Percentiles rank a stretch among this genome's conserved stretches.
These are phyloP conservation scores for Kwoniella sp. DNA, from an alignment of 768 basidiomycete genomes.

Conservation along the genomic window DNA sequence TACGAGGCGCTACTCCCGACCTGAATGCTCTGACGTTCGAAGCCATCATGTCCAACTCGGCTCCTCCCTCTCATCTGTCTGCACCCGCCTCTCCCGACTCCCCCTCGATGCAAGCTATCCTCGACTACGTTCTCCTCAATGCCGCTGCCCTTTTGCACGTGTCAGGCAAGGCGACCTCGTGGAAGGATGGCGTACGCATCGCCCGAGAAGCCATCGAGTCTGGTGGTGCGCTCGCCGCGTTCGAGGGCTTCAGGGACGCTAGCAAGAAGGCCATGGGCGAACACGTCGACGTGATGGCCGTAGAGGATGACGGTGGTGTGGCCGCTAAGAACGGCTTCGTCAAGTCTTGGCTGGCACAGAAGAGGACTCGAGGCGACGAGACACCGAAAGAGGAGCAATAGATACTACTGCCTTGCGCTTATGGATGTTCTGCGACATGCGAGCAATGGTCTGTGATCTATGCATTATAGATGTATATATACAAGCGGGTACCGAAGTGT, in stretches of 20 bases:
- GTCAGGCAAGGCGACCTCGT: slow-evolving; percentile 72
- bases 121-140: slow-evolving; percentile 88
- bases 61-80: slow-evolving; percentile 39
- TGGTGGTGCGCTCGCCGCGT: slow-evolving; percentile 58
- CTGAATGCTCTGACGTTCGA: slow-evolving; percentile 80
- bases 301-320: slow-evolving; percentile 56
- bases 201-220: slow-evolving; percentile 62
- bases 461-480: not conserved
- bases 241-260: slow-evolving; percentile 57
- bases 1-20: slow-evolving; percentile 71
- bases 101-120: slow-evolving; percentile 64
- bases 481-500: not conserved
- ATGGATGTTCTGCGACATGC: not conserved
- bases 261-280: slow-evolving; percentile 53
- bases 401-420: no score
- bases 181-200: slow-evolving; percentile 69
- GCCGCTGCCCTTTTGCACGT: slow-evolving; percentile 85
- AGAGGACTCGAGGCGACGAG: not conserved
- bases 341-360: slow-evolving; percentile 46
- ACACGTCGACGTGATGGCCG: slow-evolving; percentile 33
- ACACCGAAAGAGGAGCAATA: not conserved
- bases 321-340: slow-evolving; percentile 56
- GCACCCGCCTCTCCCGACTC: slow-evolving; percentile 47
- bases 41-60: slow-evolving; percentile 63
- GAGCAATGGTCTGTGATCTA: not conserved